Base-by-base conservation (phyloP, 176 grass and related monocot species). In the Hordeum marinum region DNA sequence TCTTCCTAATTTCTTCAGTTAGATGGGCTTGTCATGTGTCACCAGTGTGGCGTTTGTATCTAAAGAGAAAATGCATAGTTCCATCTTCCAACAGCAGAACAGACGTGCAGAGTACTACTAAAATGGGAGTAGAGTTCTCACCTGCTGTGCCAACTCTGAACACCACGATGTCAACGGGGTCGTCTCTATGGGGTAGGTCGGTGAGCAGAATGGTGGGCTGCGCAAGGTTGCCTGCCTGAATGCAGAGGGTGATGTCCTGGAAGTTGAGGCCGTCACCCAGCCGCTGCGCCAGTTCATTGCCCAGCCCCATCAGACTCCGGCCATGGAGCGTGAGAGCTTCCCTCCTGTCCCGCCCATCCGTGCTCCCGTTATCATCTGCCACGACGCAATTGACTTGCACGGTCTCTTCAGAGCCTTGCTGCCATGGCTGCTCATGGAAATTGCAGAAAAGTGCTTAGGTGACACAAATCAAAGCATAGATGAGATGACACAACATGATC, bases 241-340 rank as follows among this genome's bases (percentile, higher is more conserved):
- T 43, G 63, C 36, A 83, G 64, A 88, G 39, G 68, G 86, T 78
- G 39, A 88, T 63, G 64, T 83, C 48, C 80, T 72, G 29, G 41
- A 83, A 88, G 29, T 8, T 24, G 32, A 63, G 23, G 9, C 54
- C 58, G 2, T 27, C 6, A 42, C 85, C 86, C 21, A 83, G 9
- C 61, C 39, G 63, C 43, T 68, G 23, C 50, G 80, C 72, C 57
- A 88, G 27, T 20, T 15, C 65, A 79, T 71, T 63, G 68, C 74
- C 86, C 74, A 88, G 75, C 42, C 70, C 74, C 62, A 45, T 41
- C 65, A 88, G 86, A 72, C 54, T 88, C 32, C 86, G 83, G n/a
- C 86, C 86, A 41, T 24, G 0, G 65, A 88, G 71, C 18, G 23
- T 12, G 13, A 63, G n/a, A 8, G 3, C 12, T 52, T 0, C 61